Percentiles rank a stretch among this genome's conserved stretches.
phyloP scores from a whole-genome alignment of 108 stramenopile species.

The Aurantiochytrium sp. region DNA sequence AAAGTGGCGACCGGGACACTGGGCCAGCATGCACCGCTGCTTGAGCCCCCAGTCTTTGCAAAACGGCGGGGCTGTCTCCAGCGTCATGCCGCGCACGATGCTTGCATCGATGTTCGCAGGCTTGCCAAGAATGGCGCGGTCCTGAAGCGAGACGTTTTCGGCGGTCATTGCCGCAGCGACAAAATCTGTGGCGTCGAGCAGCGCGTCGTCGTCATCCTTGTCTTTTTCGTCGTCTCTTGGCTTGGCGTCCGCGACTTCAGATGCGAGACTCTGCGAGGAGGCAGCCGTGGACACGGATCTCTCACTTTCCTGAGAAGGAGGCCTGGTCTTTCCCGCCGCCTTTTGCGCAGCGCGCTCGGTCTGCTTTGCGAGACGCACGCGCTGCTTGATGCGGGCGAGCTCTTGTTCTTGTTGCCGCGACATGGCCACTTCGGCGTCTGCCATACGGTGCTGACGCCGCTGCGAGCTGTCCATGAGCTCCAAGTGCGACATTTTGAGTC shows the following conservation, averaged over 20 bases:
- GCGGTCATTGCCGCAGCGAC: background rate
- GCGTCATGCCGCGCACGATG: background rate
- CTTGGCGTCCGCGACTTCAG: background rate
- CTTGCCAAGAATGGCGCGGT: background rate
- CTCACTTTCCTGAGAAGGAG: too few species aligned
- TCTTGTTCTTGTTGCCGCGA: background rate
- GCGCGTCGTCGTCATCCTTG: background rate
- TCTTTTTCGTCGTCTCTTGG: background rate
- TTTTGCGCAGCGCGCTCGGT: background rate
- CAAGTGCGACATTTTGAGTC: conserved; percentile 5
- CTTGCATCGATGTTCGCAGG: background rate
- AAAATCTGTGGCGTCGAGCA: background rate
- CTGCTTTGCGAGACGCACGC: background rate
- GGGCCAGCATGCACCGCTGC: background rate
- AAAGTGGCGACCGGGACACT: background rate
- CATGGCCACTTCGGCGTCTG: background rate
- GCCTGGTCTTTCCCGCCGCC: background rate
- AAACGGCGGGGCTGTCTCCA: background rate
- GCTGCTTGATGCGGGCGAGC: background rate
- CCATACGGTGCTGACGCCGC: background rate
- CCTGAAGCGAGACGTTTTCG: background rate
- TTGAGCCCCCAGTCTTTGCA: background rate
- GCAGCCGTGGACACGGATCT: too few species aligned
- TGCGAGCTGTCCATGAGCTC: background rate
- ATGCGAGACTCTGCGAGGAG: too few species aligned